phyloP scores from a whole-genome alignment of 306 rosid species.

The Cajanus cajan region DNA sequence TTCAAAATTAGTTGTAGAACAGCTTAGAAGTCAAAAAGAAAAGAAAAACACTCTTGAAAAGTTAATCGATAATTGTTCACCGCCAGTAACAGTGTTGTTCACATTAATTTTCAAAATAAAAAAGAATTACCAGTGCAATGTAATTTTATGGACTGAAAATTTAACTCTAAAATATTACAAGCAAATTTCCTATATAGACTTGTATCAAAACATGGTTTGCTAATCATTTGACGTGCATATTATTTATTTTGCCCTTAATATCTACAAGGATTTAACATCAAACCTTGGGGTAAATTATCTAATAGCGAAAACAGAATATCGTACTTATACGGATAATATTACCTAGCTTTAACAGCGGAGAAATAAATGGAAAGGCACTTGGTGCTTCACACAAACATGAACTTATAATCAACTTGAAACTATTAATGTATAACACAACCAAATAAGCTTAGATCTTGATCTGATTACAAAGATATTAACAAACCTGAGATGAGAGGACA shows the following conservation, averaged over 20 bases:
- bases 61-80: not conserved
- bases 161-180: too few relatives aligned
- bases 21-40: not conserved
- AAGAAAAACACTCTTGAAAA: not conserved
- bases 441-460: constrained; percentile 55
- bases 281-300: not conserved
- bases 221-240: not conserved
- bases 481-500: constrained; percentile 74
- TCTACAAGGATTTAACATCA: too few relatives aligned
- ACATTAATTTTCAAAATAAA: not conserved
- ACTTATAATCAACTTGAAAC: constrained; percentile 40
- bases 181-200: not conserved
- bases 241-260: too few relatives aligned
- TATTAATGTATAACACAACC: constrained; percentile 53
- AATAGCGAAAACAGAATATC: not conserved
- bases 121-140: too few relatives aligned
- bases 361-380: not conserved
- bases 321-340: not conserved
- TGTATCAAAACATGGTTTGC: not conserved
- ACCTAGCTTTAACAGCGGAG: not conserved
- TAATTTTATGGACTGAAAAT: too few relatives aligned
- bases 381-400: constrained; percentile 33
- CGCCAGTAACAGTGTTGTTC: too few relatives aligned
- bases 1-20: too few relatives aligned
- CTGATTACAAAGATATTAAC: constrained; percentile 81